A percentile compares a stretch with the other conserved stretches of the same genome.
These are phyloP conservation scores for Closterium sp. DNA, from an alignment of 139 green algal species.

Conservation along the genomic window DNA sequence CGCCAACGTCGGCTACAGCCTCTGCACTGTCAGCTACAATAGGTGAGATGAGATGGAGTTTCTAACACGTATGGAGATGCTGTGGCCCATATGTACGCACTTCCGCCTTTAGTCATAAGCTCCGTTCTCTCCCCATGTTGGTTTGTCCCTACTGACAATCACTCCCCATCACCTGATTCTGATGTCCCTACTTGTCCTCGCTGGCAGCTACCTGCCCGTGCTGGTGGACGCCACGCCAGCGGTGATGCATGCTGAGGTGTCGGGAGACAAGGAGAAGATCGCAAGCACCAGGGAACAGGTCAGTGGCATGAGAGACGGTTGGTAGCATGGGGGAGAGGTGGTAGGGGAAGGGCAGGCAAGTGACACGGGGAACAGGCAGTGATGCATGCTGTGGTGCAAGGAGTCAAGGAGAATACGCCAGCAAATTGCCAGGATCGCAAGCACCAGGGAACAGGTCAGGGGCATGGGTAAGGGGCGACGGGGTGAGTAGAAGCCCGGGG, in stretches of 20 bases:
- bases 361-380: background rate
- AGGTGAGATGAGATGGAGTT: no score
- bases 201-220: conserved; percentile 5
- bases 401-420: background rate
- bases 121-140: no score
- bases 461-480: background rate
- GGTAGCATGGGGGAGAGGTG: background rate
- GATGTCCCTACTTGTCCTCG: background rate
- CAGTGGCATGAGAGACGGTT: background rate
- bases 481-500: background rate
- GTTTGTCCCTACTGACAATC: no score
- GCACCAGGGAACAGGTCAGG: no score
- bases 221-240: background rate
- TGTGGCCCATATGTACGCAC: no score
- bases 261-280: background rate
- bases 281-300: background rate
- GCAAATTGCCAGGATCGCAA: background rate
- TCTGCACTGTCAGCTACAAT: background rate
- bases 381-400: background rate
- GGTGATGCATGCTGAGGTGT: conserved; percentile 1
- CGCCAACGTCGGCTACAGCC: background rate
- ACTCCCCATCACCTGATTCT: no score
- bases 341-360: background rate
- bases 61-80: no score
- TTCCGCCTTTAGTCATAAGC: no score